Evolutionary conservation across 345 rosid species (phyloP).

Genomic region (Geranium rotundifolium): DNA sequence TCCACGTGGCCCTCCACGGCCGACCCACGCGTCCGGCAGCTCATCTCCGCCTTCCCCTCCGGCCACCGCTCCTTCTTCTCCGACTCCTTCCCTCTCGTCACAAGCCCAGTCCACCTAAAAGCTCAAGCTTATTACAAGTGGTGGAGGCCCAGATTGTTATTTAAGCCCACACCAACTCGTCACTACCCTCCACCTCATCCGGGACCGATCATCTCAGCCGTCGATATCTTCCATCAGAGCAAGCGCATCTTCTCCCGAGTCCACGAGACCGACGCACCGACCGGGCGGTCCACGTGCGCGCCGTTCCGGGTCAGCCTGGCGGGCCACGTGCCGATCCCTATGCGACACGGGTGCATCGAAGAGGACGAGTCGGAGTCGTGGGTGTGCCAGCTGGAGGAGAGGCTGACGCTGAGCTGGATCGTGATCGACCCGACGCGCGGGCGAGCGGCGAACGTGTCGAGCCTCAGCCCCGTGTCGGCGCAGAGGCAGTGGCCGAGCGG

Average conservation of each 20-base stretch:
- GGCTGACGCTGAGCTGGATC: conserved; percentile 52
- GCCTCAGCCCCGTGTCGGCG: conserved; percentile 42
- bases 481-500: conserved; percentile 63
- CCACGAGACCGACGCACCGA: conserved; percentile 27
- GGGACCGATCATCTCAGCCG: conserved; percentile 47
- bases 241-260: conserved; percentile 39
- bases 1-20: conserved; percentile 52
- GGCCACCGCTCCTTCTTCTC: conserved; percentile 63
- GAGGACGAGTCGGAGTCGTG: too few relatives aligned
- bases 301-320: conserved; percentile 60
- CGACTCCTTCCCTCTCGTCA: conserved; percentile 41
- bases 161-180: too few relatives aligned
- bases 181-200: too few relatives aligned
- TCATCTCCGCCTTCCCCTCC: conserved; percentile 40
- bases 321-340: conserved; percentile 22
- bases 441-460: conserved; percentile 53
- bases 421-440: conserved; percentile 45
- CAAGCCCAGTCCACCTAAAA: too few relatives aligned
- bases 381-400: conserved; percentile 41
- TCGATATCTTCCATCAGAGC: conserved; percentile 44
- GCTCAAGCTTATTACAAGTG: too few relatives aligned
- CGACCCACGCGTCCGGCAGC: conserved; percentile 22
- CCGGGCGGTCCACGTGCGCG: conserved; percentile 39
- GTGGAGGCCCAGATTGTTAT: too few relatives aligned
- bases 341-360: conserved; percentile 8